A percentile compares a stretch with the other conserved stretches of the same genome.
These are phyloP conservation scores for Scutellaria baicalensis DNA, from an alignment of 257 asterid genomes.

Conservation along the genomic window DNA sequence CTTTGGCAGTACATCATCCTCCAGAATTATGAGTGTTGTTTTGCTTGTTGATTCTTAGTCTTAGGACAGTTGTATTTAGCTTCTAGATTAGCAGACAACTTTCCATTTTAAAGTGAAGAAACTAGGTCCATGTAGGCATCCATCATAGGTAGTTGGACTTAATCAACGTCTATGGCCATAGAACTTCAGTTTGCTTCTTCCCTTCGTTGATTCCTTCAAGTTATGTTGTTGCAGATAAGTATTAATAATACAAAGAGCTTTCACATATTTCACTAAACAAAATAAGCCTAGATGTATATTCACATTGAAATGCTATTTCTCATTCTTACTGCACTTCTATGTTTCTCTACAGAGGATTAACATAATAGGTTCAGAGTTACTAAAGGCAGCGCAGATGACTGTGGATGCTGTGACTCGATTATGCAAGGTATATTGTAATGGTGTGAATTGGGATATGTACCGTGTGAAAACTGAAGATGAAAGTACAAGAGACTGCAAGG, in stretches of 20 bases:
- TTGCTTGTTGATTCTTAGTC: background rate
- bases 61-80: background rate
- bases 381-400: slow-evolving; percentile 53
- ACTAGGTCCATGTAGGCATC: background rate
- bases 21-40: background rate
- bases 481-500: slow-evolving; percentile 27
- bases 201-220: slow-evolving; percentile 2
- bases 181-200: background rate
- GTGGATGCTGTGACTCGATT: slow-evolving; percentile 68
- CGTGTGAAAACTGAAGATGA: slow-evolving; percentile 24
- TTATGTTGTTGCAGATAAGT: background rate
- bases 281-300: background rate
- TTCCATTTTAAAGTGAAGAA: background rate
- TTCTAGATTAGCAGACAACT: background rate
- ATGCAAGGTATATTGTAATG: slow-evolving; percentile 70
- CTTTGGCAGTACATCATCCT: slow-evolving; percentile 5
- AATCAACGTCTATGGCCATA: background rate
- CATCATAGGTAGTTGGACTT: background rate
- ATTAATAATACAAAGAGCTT: background rate
- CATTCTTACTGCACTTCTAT: slow-evolving; percentile 3
- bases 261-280: background rate
- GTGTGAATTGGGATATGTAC: slow-evolving; percentile 60
- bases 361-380: slow-evolving; percentile 47
- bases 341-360: slow-evolving; percentile 47
- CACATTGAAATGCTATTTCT: background rate